Conservation (phyloP, 169 alveolate species). For the Babesia bigemina region DNA sequence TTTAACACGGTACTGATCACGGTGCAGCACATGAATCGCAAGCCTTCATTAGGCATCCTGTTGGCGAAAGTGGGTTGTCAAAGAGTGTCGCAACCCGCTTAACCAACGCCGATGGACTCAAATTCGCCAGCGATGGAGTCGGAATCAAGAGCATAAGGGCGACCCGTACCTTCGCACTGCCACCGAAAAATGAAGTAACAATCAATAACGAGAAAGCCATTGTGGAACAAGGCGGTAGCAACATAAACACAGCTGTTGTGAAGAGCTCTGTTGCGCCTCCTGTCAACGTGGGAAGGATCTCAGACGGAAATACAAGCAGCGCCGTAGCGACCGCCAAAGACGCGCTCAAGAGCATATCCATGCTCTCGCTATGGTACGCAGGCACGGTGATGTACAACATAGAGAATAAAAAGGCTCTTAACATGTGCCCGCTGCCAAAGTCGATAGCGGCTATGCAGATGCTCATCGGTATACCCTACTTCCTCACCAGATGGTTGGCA, state of each 20-base stretch:
- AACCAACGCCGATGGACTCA: not conserved
- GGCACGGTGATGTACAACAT: slow-evolving; percentile 74
- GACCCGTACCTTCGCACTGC: not conserved
- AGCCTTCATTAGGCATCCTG: not conserved
- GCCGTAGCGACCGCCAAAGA: not conserved
- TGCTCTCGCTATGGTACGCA: slow-evolving; percentile 69
- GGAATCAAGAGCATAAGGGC: not conserved
- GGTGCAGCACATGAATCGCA: not conserved
- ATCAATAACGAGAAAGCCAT: not conserved
- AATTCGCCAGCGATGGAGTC: not conserved
- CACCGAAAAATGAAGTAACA: not conserved
- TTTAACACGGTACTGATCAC: not conserved
- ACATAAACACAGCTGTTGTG: not conserved
- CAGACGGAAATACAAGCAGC: not conserved
- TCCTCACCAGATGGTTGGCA: slow-evolving; percentile 71
- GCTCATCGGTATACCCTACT: slow-evolving; percentile 76
- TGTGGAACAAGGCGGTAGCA: not conserved
- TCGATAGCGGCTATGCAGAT: slow-evolving; percentile 78
- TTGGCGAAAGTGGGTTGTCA: not conserved
- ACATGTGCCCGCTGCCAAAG: slow-evolving; percentile 71
- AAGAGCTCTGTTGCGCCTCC: not conserved
- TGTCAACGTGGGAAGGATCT: not conserved
- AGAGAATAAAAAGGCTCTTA: slow-evolving; percentile 76
- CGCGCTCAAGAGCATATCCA: slow-evolving; percentile 12
- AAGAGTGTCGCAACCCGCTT: not conserved